phyloP scores from a whole-genome alignment of 1,139 yeast species.

The Kodamaea fungicola region DNA sequence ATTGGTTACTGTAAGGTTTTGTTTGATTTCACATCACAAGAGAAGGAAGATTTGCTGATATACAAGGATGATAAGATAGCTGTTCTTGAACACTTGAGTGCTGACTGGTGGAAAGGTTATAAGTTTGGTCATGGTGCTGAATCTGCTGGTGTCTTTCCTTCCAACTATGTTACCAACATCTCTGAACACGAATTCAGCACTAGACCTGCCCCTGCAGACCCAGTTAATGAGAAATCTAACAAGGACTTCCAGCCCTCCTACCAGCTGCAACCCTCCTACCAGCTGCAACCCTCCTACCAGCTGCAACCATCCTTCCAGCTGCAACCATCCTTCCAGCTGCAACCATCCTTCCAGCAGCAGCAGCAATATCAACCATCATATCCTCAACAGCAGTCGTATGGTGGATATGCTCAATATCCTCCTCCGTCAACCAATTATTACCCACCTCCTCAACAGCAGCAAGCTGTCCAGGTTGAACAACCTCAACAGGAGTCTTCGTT shows the following conservation, averaged over 20 bases:
- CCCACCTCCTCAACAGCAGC: slow-evolving; percentile 27
- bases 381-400: slow-evolving; percentile 30
- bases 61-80: slow-evolving; percentile 64
- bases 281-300: slow-evolving; percentile 13
- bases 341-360: slow-evolving; percentile 8
- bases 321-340: slow-evolving; percentile 11
- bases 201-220: slow-evolving; percentile 3
- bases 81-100: slow-evolving; percentile 69
- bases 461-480: slow-evolving; percentile 11
- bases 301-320: slow-evolving; percentile 11
- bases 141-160: slow-evolving; percentile 79
- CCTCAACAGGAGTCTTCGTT: slow-evolving; percentile 29
- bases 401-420: slow-evolving; percentile 49
- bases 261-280: slow-evolving; percentile 12
- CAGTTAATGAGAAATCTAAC: slow-evolving; percentile 20
- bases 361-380: slow-evolving; percentile 5
- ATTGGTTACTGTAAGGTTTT: slow-evolving; percentile 56
- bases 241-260: slow-evolving; percentile 7
- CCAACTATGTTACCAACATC: slow-evolving; percentile 68
- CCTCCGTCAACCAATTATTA: slow-evolving; percentile 48
- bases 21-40: slow-evolving; percentile 68
- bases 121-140: slow-evolving; percentile 31
- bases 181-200: slow-evolving; percentile 32
- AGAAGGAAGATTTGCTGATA: slow-evolving; percentile 68
- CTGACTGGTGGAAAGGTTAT: slow-evolving; percentile 91